Percentiles rank a stretch among this genome's conserved stretches.
Conservation (phyloP, 2,329 filamentous ascomycete species). For the Colletotrichum camelliae region DNA sequence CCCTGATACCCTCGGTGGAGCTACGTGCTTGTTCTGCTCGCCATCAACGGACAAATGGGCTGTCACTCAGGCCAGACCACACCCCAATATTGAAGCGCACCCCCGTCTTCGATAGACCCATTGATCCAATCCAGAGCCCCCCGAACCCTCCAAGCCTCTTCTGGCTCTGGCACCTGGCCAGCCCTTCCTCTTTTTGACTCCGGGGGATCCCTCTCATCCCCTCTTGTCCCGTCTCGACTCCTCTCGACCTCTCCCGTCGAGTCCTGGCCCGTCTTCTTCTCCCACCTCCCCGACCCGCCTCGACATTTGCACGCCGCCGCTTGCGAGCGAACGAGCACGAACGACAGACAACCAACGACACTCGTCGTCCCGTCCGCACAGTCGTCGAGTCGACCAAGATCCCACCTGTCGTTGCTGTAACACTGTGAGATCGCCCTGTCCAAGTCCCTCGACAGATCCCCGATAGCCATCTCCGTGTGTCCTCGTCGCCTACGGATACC, state of each 20-base stretch:
- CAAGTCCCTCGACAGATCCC: background rate
- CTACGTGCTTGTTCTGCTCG: background rate
- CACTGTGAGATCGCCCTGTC: background rate
- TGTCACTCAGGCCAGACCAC: conserved; percentile 6
- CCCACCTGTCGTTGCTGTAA: background rate
- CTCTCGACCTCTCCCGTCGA: background rate
- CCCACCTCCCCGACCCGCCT: background rate
- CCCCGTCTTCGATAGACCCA: background rate
- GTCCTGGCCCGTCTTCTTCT: background rate
- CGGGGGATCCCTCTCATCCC: conserved; percentile 7
- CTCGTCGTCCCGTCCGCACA: background rate
- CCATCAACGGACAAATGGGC: conserved; percentile 10
- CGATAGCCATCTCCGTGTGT: background rate
- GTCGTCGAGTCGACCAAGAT: background rate
- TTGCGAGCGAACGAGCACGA: background rate
- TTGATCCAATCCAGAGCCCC: background rate
- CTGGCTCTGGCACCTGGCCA: background rate
- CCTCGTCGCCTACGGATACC: background rate
- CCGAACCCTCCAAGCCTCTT: background rate
- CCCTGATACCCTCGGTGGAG: background rate
- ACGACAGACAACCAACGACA: background rate
- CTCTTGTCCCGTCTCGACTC: conserved; percentile 1
- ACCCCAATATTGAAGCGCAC: background rate
- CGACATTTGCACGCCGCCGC: background rate
- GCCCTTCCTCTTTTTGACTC: conserved; percentile 6